Percentiles rank a stretch among this genome's conserved stretches.
These are phyloP conservation scores for Cicer bijugum DNA, from an alignment of 306 rosid species.

Conservation along the genomic window DNA sequence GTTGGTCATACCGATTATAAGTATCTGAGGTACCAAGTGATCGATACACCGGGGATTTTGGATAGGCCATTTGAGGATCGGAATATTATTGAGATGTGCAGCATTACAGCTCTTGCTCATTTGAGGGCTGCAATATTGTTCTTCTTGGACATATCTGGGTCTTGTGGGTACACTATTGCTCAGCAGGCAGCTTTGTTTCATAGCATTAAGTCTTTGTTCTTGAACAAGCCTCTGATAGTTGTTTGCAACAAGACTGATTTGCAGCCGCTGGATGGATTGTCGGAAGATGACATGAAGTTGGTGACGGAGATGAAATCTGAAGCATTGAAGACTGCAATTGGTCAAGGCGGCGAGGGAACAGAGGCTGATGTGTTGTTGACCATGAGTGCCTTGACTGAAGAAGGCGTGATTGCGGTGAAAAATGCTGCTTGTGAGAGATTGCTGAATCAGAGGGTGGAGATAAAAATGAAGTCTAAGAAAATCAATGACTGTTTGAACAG, in stretches of 20 bases:
- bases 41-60: slow-evolving; percentile 90
- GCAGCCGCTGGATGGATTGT: slow-evolving; percentile 74
- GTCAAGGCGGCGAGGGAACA: slow-evolving; percentile 77
- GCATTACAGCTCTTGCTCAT: slow-evolving; percentile 92
- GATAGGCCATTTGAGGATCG: slow-evolving; percentile 92
- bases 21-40: slow-evolving; percentile 86
- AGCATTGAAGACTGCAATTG: slow-evolving; percentile 75
- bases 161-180: slow-evolving; percentile 85
- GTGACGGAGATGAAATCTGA: slow-evolving; percentile 79
- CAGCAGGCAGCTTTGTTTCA: slow-evolving; percentile 90
- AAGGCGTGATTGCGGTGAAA: slow-evolving; percentile 83
- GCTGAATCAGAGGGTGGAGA: slow-evolving; percentile 77
- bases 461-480: slow-evolving; percentile 82
- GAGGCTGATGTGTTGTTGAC: slow-evolving; percentile 66
- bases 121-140: slow-evolving; percentile 87
- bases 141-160: slow-evolving; percentile 86
- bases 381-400: slow-evolving; percentile 88
- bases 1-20: slow-evolving; percentile 90
- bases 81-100: slow-evolving; percentile 92
- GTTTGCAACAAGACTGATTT: slow-evolving; percentile 81
- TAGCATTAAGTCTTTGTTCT: slow-evolving; percentile 62
- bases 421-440: slow-evolving; percentile 82
- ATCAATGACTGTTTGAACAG: slow-evolving; percentile 75
- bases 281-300: slow-evolving; percentile 81
- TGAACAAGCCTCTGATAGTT: slow-evolving; percentile 57